phyloP scores from a whole-genome alignment of 2,329 filamentous ascomycete genomes.

The Colletotrichum sp. region DNA sequence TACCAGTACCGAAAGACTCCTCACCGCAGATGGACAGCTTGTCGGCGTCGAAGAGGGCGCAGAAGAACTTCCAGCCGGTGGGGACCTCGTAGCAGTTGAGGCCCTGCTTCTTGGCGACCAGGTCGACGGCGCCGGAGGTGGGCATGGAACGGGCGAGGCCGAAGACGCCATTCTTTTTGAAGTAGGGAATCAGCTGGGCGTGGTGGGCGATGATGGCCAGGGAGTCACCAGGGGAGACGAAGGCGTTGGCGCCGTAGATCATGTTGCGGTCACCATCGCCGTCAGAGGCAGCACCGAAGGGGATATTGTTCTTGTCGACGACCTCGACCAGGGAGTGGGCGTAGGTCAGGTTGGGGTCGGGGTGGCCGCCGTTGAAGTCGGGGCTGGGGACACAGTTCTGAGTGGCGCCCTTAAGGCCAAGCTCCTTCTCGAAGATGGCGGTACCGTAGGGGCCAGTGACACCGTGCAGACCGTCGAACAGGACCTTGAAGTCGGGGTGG shows the following conservation, averaged over 20 bases:
- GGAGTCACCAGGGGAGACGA: conserved; percentile 96
- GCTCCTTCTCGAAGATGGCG: conserved; percentile 93
- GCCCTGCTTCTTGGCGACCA: conserved; percentile 93
- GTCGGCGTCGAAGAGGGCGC: conserved; percentile 89
- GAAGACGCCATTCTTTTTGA: conserved; percentile 95
- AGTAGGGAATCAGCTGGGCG: conserved; percentile 95
- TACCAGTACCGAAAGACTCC: conserved; percentile 97
- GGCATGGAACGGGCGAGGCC: conserved; percentile 98
- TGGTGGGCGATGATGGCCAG: conserved; percentile 98
- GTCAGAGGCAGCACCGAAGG: conserved; percentile 95
- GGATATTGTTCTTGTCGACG: conserved; percentile 89
- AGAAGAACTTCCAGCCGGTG: conserved; percentile 99
- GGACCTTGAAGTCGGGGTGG: conserved; percentile 92
- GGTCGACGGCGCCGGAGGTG: conserved; percentile 92
- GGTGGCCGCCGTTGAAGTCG: conserved; percentile 97
- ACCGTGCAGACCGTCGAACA: conserved; percentile 93
- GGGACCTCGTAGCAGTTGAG: conserved; percentile 95
- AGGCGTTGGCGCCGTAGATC: conserved; percentile 97
- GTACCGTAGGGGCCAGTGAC: conserved; percentile 95
- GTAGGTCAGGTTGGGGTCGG: conserved; percentile 97
- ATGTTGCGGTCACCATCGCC: conserved; percentile 99
- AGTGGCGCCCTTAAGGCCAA: conserved; percentile 77
- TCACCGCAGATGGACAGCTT: conserved; percentile 99
- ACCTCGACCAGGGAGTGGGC: conserved; percentile 92
- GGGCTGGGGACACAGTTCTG: conserved; percentile 93